These are phyloP conservation scores for Brassica cretica DNA, from an alignment of 345 rosid genomes.

Conservation along the genomic window DNA sequence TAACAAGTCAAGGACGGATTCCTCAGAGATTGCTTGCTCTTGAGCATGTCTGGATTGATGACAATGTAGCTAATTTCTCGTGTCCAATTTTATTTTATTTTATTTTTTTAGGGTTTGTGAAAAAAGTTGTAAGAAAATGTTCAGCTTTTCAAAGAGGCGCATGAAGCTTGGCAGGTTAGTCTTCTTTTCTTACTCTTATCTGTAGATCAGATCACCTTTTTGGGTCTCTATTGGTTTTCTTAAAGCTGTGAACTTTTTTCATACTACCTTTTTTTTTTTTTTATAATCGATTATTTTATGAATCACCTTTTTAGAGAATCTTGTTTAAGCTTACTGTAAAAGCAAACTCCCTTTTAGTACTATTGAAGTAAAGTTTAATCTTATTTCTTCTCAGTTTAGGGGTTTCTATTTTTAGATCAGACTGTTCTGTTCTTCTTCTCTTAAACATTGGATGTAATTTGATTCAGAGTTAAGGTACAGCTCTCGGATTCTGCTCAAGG, in stretches of 20 bases:
- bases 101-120: constrained; percentile 22
- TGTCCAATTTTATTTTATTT: neutral
- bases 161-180: constrained; percentile 92
- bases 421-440: constrained; percentile 2
- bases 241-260: constrained; percentile 23
- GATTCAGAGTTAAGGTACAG: constrained; percentile 82
- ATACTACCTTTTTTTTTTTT: constrained; percentile 15
- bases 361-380: neutral
- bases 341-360: constrained; percentile 22
- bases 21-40: neutral
- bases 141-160: constrained; percentile 80
- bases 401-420: constrained; percentile 30
- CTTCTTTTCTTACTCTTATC: neutral
- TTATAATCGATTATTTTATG: neutral
- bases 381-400: neutral
- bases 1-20: neutral
- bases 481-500: constrained; percentile 80
- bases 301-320: constrained; percentile 22
- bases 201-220: constrained; percentile 22
- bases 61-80: constrained; percentile 31
- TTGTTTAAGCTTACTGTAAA: constrained; percentile 32
- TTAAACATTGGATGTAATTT: constrained; percentile 18
- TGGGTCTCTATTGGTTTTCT: constrained; percentile 7
- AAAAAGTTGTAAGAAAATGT: constrained; percentile 49
- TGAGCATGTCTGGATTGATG: constrained; percentile 15